Base-by-base conservation (phyloP, 495 filamentous ascomycete genomes). In the Filosporella fistucella region DNA sequence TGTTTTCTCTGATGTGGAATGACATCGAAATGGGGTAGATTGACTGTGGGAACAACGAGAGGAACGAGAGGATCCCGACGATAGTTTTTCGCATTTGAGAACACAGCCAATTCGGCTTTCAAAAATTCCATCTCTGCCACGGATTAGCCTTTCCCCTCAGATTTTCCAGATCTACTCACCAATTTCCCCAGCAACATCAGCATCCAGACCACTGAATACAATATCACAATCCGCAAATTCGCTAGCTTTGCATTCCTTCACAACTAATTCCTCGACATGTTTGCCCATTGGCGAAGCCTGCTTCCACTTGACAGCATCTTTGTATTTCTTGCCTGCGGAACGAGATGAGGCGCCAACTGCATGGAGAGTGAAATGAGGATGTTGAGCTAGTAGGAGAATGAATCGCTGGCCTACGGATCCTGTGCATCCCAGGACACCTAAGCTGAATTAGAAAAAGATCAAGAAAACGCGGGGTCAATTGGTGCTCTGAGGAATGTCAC, bases 41-140 rank as follows among this genome's bases (percentile, higher is more conserved):
- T 93, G 53, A 91, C 86, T 12, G 84, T 89, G 2, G 88, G 88
- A 23, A 94, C 87, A 42, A 91, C 81, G 53, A 93, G 75, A 3
- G 88, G 88, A 13, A 89, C 84, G 28, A 84, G 68, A 16, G 86
- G 85, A 64, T 89, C 78, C 62, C 85, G 83, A 61, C 88, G 84
- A 70, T 89, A 82, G 76, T 91, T 91, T 72, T 93, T 91, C 9
- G 88, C 85, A 57, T 93, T 94, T 47, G 87, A 91, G 69, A 94
- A 93, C 56, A 91, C 85, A 54, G 80, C 78, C 24, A 91, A 76
- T 60, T 89, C 80, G 17, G 84, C 80, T 58, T 82, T 79, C 61
- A 89, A 75, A 67, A 91, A 91, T 56, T 81, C 80, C 57, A 80
- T 80, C 64, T 91, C 88, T 84, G 57, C 18, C 24, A 89, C 82